These are phyloP conservation scores for Mycosarcoma maydis DNA, from an alignment of 1,284 basidiomycete species.

Conservation along the genomic window DNA sequence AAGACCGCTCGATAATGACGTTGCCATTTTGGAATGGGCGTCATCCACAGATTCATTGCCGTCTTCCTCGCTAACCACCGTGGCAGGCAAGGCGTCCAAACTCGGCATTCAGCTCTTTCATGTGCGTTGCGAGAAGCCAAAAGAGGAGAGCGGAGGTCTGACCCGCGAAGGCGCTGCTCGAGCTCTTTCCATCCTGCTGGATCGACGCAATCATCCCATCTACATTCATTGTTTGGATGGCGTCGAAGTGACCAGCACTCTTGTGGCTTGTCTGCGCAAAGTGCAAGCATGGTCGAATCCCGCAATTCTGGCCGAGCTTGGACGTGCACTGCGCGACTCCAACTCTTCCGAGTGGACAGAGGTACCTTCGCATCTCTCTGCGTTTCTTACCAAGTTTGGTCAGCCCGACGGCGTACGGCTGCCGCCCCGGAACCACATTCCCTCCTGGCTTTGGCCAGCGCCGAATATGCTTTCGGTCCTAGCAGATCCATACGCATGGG, in stretches of 20 bases:
- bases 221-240: slow-evolving; percentile 66
- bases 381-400: slow-evolving; percentile 60
- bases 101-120: slow-evolving; percentile 48
- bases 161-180: slow-evolving; percentile 56
- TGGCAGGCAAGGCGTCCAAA: slow-evolving; percentile 6
- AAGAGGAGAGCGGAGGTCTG: slow-evolving; percentile 62
- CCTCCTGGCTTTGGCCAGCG: slow-evolving; percentile 55
- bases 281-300: slow-evolving; percentile 59
- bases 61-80: neutral
- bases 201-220: slow-evolving; percentile 57
- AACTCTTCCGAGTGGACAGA: slow-evolving; percentile 48
- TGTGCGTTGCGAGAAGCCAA: slow-evolving; percentile 61
- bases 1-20: slow-evolving; percentile 57
- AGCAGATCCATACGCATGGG: slow-evolving; percentile 39
- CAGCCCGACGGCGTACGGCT: slow-evolving; percentile 58
- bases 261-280: slow-evolving; percentile 61
- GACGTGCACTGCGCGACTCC: slow-evolving; percentile 49
- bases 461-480: slow-evolving; percentile 34
- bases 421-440: slow-evolving; percentile 50
- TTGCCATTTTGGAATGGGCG: slow-evolving; percentile 48
- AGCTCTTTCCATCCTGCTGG: slow-evolving; percentile 54
- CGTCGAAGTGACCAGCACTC: slow-evolving; percentile 57
- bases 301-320: slow-evolving; percentile 53
- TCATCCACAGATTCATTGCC: slow-evolving; percentile 6
- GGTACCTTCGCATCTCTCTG: slow-evolving; percentile 50